phyloP scores from a whole-genome alignment of 1,284 basidiomycete species.

The Austroboletus rostrupii region DNA sequence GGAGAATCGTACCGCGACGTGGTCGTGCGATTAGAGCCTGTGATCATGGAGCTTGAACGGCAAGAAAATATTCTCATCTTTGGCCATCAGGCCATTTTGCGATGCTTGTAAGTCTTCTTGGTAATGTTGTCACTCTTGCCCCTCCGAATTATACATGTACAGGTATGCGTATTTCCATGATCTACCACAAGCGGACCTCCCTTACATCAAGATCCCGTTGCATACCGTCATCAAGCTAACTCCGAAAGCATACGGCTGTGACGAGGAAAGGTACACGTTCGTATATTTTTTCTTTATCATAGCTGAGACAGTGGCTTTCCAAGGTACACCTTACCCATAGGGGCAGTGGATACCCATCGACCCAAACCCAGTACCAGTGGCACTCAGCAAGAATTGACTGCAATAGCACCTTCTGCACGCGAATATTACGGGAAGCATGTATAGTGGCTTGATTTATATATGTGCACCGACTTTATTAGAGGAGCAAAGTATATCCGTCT shows the following conservation, averaged over 20 bases:
- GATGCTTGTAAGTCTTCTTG: conserved; percentile 66
- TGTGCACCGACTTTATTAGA: too few relatives aligned
- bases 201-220: conserved; percentile 95
- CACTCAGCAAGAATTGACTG: conserved; percentile 17
- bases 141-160: background rate
- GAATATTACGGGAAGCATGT: conserved; percentile 30
- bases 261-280: conserved; percentile 78
- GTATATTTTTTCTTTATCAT: background rate
- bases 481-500: background rate
- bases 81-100: conserved; percentile 93
- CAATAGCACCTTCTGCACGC: conserved; percentile 14
- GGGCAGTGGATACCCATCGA: conserved; percentile 89
- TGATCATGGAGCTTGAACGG: conserved; percentile 98
- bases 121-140: background rate
- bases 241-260: conserved; percentile 97
- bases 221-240: conserved; percentile 99
- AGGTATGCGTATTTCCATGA: conserved; percentile 96
- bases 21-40: conserved; percentile 93
- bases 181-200: conserved; percentile 88
- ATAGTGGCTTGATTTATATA: conserved; percentile 4
- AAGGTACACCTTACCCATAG: conserved; percentile 83
- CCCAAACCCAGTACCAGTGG: conserved; percentile 68
- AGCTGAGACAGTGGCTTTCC: conserved; percentile 7
- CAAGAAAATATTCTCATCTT: conserved; percentile 97
- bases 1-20: conserved; percentile 97